Percentiles rank a stretch among this genome's conserved stretches.
Evolutionary conservation across 1,284 basidiomycete genomes (phyloP).

Genomic region (Ceratobasidium sp.): DNA sequence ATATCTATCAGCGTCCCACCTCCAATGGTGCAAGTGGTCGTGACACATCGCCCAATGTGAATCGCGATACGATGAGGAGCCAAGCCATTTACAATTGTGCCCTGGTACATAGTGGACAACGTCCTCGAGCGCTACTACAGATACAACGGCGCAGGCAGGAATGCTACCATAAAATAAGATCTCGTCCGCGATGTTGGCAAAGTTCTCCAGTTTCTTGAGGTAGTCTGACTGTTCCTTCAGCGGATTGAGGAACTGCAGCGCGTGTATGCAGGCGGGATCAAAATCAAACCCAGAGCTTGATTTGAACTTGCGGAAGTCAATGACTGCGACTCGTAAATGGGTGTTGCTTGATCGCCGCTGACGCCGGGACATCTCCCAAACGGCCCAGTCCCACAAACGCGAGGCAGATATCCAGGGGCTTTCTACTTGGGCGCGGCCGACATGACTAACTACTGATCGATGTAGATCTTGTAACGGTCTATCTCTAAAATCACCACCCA

Average conservation of each 20-base stretch:
- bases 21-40: background rate
- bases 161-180: background rate
- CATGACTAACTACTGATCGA: background rate
- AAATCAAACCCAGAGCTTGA: no score
- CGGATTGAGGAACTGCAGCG: background rate
- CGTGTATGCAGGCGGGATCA: background rate
- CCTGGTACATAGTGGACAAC: background rate
- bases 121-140: background rate
- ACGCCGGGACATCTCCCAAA: slow-evolving; percentile 1
- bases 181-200: slow-evolving; percentile 13
- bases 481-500: no score
- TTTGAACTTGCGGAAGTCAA: background rate
- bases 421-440: background rate
- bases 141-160: background rate
- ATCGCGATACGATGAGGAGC: background rate
- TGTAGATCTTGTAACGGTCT: background rate
- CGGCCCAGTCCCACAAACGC: slow-evolving; percentile 13
- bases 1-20: background rate
- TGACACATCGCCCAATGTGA: background rate
- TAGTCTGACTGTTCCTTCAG: no score
- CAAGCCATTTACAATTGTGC: no score
- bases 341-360: no score
- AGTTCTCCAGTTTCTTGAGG: background rate
- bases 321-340: background rate
- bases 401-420: slow-evolving; percentile 21